These are phyloP conservation scores for Alternaria postmessia DNA, from an alignment of 2,329 filamentous ascomycete species.

Conservation along the genomic window DNA sequence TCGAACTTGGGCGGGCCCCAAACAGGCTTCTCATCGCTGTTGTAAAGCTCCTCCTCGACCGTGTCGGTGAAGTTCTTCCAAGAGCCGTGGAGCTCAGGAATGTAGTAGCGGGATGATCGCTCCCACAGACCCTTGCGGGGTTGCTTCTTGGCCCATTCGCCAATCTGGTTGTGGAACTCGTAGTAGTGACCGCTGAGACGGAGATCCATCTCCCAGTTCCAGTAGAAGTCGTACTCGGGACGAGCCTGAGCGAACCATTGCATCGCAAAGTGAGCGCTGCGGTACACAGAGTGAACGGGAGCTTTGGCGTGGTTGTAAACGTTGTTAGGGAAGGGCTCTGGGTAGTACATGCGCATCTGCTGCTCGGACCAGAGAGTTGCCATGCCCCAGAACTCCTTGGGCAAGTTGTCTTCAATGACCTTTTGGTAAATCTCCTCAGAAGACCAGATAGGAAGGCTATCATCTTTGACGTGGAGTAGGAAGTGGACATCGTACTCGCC, in stretches of 20 bases:
- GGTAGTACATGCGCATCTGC: constrained; percentile 91
- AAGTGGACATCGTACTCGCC: constrained; percentile 88
- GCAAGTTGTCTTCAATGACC: constrained; percentile 73
- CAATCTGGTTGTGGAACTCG: constrained; percentile 75
- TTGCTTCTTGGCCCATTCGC: constrained; percentile 70
- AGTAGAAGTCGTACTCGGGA: constrained; percentile 64
- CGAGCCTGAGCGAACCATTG: constrained; percentile 62
- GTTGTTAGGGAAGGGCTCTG: constrained; percentile 82
- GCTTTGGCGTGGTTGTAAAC: constrained; percentile 66
- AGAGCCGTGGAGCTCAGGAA: constrained; percentile 71
- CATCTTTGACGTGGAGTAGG: constrained; percentile 84
- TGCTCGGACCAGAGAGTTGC: constrained; percentile 93
- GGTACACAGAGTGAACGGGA: constrained; percentile 90
- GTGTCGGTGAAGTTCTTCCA: constrained; percentile 73
- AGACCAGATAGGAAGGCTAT: constrained; percentile 78
- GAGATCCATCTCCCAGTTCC: constrained; percentile 93
- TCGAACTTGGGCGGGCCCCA: constrained; percentile 68
- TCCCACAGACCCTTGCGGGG: constrained; percentile 79
- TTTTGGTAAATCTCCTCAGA: constrained; percentile 73
- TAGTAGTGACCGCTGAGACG: constrained; percentile 84
- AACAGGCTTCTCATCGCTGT: constrained; percentile 60
- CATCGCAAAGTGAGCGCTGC: constrained; percentile 62
- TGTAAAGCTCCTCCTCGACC: constrained; percentile 67
- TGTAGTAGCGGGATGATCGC: constrained; percentile 75
- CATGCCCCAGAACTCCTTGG: constrained; percentile 86